Conservation (phyloP, 495 filamentous ascomycete genomes). For the Aspergillus biplanus region DNA sequence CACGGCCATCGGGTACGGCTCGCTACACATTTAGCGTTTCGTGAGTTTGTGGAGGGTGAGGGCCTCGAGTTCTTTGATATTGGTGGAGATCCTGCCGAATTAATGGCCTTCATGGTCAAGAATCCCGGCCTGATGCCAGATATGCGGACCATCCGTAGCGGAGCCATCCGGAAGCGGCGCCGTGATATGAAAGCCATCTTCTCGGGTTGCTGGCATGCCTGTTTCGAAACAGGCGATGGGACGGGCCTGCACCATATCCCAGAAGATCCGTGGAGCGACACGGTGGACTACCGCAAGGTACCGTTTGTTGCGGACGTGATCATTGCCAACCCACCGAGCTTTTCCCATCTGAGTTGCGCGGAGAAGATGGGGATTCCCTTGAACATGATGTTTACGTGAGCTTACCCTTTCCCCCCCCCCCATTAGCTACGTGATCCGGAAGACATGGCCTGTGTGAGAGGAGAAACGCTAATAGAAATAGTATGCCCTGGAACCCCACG, state of each 20-base stretch:
- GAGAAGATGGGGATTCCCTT: constrained; percentile 78
- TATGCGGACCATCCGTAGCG: constrained; percentile 65
- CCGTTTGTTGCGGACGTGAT: constrained; percentile 82
- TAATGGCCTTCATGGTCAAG: constrained; percentile 89
- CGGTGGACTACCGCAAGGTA: constrained; percentile 36
- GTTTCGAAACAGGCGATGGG: constrained; percentile 65
- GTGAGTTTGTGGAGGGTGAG: constrained; percentile 67
- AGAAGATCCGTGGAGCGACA: constrained; percentile 43
- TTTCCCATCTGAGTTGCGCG: constrained; percentile 81
- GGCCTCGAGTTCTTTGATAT: constrained; percentile 80
- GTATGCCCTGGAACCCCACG: constrained; percentile 64
- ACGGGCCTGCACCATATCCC: constrained; percentile 46
- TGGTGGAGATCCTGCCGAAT: constrained; percentile 75
- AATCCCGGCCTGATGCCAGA: constrained; percentile 80
- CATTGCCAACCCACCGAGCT: constrained; percentile 83
- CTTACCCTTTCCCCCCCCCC: too few species aligned
- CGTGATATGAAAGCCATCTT: constrained; percentile 71
- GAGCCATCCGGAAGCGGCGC: constrained; percentile 68
- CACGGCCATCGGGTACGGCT: constrained; percentile 77
- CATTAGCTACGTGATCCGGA: too few species aligned
- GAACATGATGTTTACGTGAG: constrained; percentile 81
- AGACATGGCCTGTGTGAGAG: too few species aligned
- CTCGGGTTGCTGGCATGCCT: constrained; percentile 79
- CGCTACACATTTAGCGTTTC: constrained; percentile 75
- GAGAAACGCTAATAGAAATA: constrained; percentile 20